Conservation (phyloP, 495 filamentous ascomycete genomes). For the Hypoxylon fuscum region DNA sequence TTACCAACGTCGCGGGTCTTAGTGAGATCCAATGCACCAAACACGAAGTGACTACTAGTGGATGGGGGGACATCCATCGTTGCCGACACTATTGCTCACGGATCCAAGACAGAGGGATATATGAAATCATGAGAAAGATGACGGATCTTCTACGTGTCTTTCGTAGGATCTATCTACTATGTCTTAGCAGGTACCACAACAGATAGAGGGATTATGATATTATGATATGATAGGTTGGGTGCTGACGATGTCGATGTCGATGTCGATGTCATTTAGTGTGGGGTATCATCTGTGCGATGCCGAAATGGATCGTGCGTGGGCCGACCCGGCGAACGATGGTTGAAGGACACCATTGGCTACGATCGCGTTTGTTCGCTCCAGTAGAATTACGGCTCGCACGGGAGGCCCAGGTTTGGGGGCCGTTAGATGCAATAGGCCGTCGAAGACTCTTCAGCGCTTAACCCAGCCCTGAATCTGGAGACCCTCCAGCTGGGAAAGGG, state of each 20-base stretch:
- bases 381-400: background rate
- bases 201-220: slow-evolving; percentile 4
- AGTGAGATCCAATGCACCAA: background rate
- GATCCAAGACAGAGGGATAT: background rate
- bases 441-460: slow-evolving; percentile 25
- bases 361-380: slow-evolving; percentile 13
- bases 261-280: slow-evolving; percentile 28
- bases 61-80: background rate
- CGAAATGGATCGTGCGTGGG: slow-evolving; percentile 4
- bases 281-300: slow-evolving; percentile 25
- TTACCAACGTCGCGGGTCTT: background rate
- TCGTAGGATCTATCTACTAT: slow-evolving; percentile 4
- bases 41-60: background rate
- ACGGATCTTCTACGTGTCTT: slow-evolving; percentile 17
- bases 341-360: background rate
- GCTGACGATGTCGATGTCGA: slow-evolving; percentile 3
- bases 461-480: background rate
- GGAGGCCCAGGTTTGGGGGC: slow-evolving; percentile 16
- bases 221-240: slow-evolving; percentile 24
- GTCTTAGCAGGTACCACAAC: slow-evolving; percentile 8
- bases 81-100: background rate
- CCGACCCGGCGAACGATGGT: slow-evolving; percentile 13
- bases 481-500: background rate
- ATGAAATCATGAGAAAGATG: slow-evolving; percentile 3
- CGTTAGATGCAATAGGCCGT: slow-evolving; percentile 22